Evolutionary conservation across 257 asterid species (phyloP).

Genomic region (Euphrasia confusa): DNA sequence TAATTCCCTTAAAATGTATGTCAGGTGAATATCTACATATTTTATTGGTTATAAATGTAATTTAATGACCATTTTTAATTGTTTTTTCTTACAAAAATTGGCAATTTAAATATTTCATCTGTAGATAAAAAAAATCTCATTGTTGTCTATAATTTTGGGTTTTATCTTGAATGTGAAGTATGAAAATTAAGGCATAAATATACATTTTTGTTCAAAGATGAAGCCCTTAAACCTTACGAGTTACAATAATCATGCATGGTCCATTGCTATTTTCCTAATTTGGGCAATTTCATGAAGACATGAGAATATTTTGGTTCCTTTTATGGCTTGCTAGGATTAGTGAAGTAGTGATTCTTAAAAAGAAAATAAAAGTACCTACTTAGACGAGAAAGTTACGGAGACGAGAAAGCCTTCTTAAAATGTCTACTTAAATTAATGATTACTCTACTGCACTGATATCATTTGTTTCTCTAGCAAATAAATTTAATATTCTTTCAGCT

Average conservation of each 20-base stretch:
- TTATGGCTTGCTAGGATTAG: constrained; percentile 4
- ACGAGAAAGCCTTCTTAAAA: neutral
- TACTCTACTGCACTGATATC: neutral
- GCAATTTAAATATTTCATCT: constrained; percentile 5
- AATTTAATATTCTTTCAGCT: neutral
- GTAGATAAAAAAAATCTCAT: constrained; percentile 3
- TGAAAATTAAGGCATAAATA: neutral
- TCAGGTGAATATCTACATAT: neutral
- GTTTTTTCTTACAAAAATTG: constrained; percentile 11
- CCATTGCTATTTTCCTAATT: too few species aligned
- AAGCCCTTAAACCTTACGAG: neutral
- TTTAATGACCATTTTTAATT: constrained; percentile 10
- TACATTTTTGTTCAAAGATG: neutral
- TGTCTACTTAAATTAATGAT: constrained; percentile 2
- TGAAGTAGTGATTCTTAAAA: neutral
- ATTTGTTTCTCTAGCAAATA: too few species aligned
- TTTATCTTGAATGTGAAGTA: neutral
- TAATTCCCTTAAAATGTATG: constrained; percentile 2
- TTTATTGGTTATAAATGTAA: neutral
- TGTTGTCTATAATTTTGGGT: constrained; percentile 6
- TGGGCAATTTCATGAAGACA: neutral
- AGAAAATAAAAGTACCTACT: neutral
- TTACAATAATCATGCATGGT: neutral
- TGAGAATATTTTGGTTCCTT: constrained; percentile 10
- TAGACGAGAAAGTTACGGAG: constrained; percentile 16